A percentile compares a stretch with the other conserved stretches of the same genome.
These are phyloP conservation scores for Yarrowia deformans DNA, from an alignment of 805 yeast species.

Conservation along the genomic window DNA sequence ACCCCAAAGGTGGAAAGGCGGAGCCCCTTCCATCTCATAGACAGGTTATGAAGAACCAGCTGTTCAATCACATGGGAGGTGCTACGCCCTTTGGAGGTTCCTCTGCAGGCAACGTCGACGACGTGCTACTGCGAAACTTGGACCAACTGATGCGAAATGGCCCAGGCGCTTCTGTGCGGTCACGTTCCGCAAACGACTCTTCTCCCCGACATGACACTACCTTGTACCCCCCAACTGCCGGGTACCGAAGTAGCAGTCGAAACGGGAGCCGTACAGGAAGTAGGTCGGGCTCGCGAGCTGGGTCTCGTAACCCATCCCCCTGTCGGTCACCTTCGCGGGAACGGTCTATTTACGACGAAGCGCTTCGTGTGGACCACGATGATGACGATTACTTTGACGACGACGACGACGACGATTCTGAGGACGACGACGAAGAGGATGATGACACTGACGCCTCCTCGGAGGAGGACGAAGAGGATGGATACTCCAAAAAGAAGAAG, in stretches of 20 bases:
- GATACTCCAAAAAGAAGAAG: conserved; percentile 54
- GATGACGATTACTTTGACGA: conserved; percentile 41
- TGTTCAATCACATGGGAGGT: conserved; percentile 31
- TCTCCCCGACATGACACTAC: conserved; percentile 26
- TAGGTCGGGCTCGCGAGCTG: conserved; percentile 33
- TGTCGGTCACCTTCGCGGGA: conserved; percentile 22
- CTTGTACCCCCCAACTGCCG: conserved; percentile 15
- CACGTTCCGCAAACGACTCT: conserved; percentile 30
- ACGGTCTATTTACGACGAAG: conserved; percentile 21
- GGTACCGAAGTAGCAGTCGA: conserved; percentile 40
- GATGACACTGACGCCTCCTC: conserved; percentile 50
- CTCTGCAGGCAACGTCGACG: conserved; percentile 28
- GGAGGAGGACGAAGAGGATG: conserved; percentile 58
- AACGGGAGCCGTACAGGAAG: conserved; percentile 34
- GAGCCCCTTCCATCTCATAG: conserved; percentile 10
- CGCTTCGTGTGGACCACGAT: conserved; percentile 37
- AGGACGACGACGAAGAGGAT: conserved; percentile 64
- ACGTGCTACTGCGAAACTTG: conserved; percentile 25
- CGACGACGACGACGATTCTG: conserved; percentile 57
- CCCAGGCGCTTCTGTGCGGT: conserved; percentile 32
- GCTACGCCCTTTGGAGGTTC: conserved; percentile 29
- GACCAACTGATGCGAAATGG: conserved; percentile 34
- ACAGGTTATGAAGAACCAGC: conserved; percentile 15
- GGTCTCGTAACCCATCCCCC: conserved; percentile 15
- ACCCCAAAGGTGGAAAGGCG: conserved; percentile 14